Conservation (phyloP, 176 grass and related monocot species). For the Musa schizocarpa region DNA sequence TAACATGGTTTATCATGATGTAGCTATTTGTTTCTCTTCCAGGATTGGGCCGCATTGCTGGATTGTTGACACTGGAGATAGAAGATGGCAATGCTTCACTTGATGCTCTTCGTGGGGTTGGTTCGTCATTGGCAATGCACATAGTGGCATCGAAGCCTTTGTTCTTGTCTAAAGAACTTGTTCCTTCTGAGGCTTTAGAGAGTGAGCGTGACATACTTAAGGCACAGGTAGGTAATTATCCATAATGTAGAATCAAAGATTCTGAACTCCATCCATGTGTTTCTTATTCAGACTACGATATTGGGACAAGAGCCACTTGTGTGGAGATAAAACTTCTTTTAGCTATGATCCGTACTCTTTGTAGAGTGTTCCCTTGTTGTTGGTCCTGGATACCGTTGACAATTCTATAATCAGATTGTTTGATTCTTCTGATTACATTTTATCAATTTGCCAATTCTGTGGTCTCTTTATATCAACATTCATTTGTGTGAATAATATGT, state of each 20-base stretch:
- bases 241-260: background rate
- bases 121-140: slow-evolving; percentile 80
- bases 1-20: background rate
- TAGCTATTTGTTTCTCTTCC: slow-evolving; percentile 4
- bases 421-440: no score
- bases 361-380: no score
- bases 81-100: slow-evolving; percentile 59
- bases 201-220: slow-evolving; percentile 70
- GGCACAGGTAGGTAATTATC: slow-evolving; percentile 45
- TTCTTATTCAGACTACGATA: background rate
- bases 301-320: no score
- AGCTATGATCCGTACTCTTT: no score
- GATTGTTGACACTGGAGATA: slow-evolving; percentile 70
- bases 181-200: slow-evolving; percentile 62
- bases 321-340: no score
- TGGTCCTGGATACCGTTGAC: no score
- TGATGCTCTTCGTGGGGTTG: slow-evolving; percentile 56
- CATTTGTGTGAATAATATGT: no score
- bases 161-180: slow-evolving; percentile 86
- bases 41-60: slow-evolving; percentile 85
- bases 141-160: slow-evolving; percentile 84
- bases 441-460: no score
- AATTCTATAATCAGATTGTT: no score
- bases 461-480: no score
- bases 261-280: background rate